phyloP scores from a whole-genome alignment of 2,329 filamentous ascomycete species.

The Colletotrichum cuscutae region DNA sequence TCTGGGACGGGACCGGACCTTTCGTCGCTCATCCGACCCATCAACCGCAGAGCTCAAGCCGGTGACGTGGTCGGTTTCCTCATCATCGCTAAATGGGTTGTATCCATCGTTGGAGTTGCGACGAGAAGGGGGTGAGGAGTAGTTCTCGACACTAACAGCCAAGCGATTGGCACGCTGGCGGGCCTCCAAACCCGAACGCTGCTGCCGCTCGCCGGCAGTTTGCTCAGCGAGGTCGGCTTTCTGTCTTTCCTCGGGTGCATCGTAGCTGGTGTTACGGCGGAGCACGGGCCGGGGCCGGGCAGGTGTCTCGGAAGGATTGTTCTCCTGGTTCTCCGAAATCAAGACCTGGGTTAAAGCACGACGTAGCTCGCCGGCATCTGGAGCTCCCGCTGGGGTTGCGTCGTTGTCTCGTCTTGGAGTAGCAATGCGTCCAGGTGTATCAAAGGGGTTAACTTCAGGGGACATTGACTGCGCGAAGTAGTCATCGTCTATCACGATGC shows the following conservation, averaged over 20 bases:
- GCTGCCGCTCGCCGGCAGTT: slow-evolving; percentile 48
- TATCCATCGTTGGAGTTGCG: slow-evolving; percentile 20
- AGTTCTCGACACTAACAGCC: slow-evolving; percentile 51
- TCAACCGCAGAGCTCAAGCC: slow-evolving; percentile 15
- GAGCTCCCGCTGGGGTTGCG: slow-evolving; percentile 42
- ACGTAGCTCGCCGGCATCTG: slow-evolving; percentile 51
- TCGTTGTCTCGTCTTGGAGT: slow-evolving; percentile 28
- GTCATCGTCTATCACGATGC: slow-evolving; percentile 39
- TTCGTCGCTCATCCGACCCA: background rate
- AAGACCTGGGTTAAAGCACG: slow-evolving; percentile 51
- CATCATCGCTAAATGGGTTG: slow-evolving; percentile 28
- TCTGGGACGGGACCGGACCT: slow-evolving; percentile 24
- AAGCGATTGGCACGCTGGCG: slow-evolving; percentile 50
- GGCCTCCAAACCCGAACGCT: slow-evolving; percentile 52
- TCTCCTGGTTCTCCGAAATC: slow-evolving; percentile 42
- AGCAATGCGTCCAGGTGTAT: slow-evolving; percentile 14
- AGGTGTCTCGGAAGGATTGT: slow-evolving; percentile 25
- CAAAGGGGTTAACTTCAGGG: slow-evolving; percentile 27
- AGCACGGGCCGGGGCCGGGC: slow-evolving; percentile 49
- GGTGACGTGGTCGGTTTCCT: slow-evolving; percentile 7
- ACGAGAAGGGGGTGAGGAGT: slow-evolving; percentile 44
- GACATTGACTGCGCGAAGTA: slow-evolving; percentile 29
- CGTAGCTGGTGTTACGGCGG: slow-evolving; percentile 56
- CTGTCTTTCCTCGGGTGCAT: slow-evolving; percentile 51
- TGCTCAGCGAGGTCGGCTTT: slow-evolving; percentile 52